Base-by-base conservation (phyloP, 257 asterid genomes). In the Solanum sparsipilum region DNA sequence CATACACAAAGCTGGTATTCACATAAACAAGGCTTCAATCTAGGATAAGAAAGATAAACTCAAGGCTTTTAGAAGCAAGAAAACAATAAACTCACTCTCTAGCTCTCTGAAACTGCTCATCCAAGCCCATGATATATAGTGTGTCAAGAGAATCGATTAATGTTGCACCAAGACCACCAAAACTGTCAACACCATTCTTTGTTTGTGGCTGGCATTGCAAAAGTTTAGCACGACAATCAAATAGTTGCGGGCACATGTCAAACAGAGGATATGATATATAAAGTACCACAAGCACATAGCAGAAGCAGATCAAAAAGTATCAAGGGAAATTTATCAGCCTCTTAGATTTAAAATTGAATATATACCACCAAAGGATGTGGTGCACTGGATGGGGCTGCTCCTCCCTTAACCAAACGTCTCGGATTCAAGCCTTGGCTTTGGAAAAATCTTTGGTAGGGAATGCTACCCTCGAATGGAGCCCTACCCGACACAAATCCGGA, bases 131-230 rank as follows among this genome's bases (percentile, higher is more conserved):
- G 88, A 97, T 96, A 90, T 95, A 96, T 83, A 97, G 89, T 4
- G 99, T 97, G 92, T 97, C 99, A 81, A 97, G 99, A 88, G 98
- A 90, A 93, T 97, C 99, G 85, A 97, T 90, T 84, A 97, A 86
- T 87, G 99, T 97, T 58, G 99, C 99, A 89, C 99, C 99, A 90
- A 97, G 98, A 74, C 99, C 99, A 90, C 99, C 99, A 88, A 97
- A 97, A 96, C 99, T 97, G 90, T 97, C 94, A 87, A 95, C 94
- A 21, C 99, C 98, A 56, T 88, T 94, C 92, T 93, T 93, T 39
- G 99, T 78, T 88, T 96, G 98, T 71, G 99, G 99, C 99, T 97
- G 94, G 89, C 85, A 92, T 90, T 84, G 86, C 31, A 86, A 91
- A 89, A 86, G 27, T 90, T 81, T 78, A 38, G 86, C 56, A 60